phyloP scores from a whole-genome alignment of 2,329 filamentous ascomycete genomes.

The Orbilia quercus region DNA sequence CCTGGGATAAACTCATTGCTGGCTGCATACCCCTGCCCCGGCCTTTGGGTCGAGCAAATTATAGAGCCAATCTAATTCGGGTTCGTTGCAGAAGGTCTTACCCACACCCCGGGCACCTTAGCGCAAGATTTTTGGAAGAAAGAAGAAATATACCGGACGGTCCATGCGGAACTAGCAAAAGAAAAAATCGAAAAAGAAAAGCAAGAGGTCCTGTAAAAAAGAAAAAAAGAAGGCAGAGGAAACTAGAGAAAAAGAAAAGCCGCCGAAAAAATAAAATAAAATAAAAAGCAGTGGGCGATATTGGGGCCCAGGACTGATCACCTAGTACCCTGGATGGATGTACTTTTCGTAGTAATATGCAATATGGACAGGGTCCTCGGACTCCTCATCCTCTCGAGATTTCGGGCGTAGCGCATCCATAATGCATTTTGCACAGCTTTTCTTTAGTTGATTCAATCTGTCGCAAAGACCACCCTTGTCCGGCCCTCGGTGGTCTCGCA shows the following conservation, averaged over 20 bases:
- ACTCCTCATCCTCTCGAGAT: too few relatives aligned
- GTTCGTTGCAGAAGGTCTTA: constrained; percentile 48
- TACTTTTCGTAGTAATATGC: constrained; percentile 51
- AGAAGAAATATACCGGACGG: constrained; percentile 25
- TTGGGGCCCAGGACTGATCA: constrained; percentile 26
- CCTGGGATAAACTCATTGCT: too few relatives aligned
- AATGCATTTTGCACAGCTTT: constrained; percentile 49
- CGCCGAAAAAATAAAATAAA: constrained; percentile 16
- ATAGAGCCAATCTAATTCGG: constrained; percentile 34
- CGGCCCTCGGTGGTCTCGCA: constrained; percentile 47
- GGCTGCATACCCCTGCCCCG: constrained; percentile 19
- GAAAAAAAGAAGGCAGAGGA: constrained; percentile 25
- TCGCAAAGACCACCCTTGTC: constrained; percentile 51
- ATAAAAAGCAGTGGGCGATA: constrained; percentile 20
- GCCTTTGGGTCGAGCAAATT: too few relatives aligned
- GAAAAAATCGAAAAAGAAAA: constrained; percentile 29
- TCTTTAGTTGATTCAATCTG: constrained; percentile 47
- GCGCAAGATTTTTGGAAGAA: constrained; percentile 17
- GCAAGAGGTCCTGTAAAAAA: neutral
- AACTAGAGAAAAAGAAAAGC: constrained; percentile 18
- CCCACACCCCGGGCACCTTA: constrained; percentile 5
- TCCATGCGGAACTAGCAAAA: constrained; percentile 13
- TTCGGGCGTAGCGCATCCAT: constrained; percentile 47
- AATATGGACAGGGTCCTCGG: constrained; percentile 45
- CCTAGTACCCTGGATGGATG: constrained; percentile 36